phyloP scores from a whole-genome alignment of 169 alveolate genomes.

The Eimeria brunetti region DNA sequence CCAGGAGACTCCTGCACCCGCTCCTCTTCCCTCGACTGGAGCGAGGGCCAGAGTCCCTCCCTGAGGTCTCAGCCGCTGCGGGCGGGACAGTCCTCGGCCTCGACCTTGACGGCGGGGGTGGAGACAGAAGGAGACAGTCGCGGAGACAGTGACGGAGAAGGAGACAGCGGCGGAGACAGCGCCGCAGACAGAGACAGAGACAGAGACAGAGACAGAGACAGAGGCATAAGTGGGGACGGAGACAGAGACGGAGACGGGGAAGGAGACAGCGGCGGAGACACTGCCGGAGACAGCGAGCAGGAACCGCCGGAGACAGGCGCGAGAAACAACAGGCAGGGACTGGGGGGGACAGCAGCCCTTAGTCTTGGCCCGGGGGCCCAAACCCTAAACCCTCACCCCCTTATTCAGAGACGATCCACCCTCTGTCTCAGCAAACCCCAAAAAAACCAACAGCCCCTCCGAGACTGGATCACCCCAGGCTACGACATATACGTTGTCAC shows the following conservation, averaged over 20 bases:
- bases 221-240: too few species aligned
- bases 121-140: conserved; percentile 14
- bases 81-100: conserved; percentile 14
- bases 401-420: conserved; percentile 32
- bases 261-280: too few species aligned
- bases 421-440: conserved; percentile 31
- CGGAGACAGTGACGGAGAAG: background rate
- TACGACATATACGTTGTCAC: conserved; percentile 79
- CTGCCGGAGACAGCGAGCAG: too few species aligned
- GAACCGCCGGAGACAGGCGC: too few species aligned
- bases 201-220: too few species aligned
- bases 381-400: too few species aligned
- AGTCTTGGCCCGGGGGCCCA: too few species aligned
- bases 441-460: conserved; percentile 64
- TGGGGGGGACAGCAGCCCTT: too few species aligned
- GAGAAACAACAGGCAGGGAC: too few species aligned
- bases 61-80: too few species aligned
- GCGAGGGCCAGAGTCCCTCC: background rate
- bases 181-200: too few species aligned
- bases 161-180: background rate
- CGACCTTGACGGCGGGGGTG: background rate
- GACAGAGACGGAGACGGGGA: too few species aligned
- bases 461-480: conserved; percentile 75
- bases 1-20: background rate
- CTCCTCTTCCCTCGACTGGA: conserved; percentile 17